phyloP scores from a whole-genome alignment of 345 rosid species.

The Kernera saxatilis region DNA sequence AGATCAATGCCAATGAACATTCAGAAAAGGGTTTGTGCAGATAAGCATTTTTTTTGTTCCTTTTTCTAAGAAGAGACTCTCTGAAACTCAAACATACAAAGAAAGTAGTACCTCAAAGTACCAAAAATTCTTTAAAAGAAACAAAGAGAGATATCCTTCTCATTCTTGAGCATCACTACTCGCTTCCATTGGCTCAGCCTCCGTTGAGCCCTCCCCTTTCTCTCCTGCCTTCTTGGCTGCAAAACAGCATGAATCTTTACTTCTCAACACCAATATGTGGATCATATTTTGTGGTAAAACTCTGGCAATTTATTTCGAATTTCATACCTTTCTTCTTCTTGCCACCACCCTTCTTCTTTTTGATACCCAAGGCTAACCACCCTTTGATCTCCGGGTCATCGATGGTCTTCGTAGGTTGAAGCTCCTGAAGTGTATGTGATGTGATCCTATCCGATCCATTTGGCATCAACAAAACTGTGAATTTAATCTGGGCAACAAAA shows the following conservation, averaged over 20 bases:
- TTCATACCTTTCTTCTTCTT: conserved; percentile 91
- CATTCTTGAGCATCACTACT: conserved; percentile 42
- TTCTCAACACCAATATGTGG: not conserved
- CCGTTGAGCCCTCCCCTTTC: conserved; percentile 49
- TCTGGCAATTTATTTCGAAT: not conserved
- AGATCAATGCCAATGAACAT: conserved; percentile 50
- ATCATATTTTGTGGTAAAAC: not conserved
- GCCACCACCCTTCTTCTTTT: conserved; percentile 96
- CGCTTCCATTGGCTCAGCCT: conserved; percentile 62
- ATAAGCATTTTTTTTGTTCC: not conserved
- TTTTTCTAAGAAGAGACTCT: not conserved
- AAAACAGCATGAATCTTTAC: not conserved
- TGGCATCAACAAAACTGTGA: conserved; percentile 92
- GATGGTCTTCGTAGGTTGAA: conserved; percentile 61
- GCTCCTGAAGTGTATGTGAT: conserved; percentile 69
- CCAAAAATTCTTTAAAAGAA: conserved; percentile 46
- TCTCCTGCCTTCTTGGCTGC: conserved; percentile 77
- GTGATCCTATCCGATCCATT: conserved; percentile 94
- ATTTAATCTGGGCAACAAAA: conserved; percentile 81
- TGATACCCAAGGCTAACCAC: conserved; percentile 88
- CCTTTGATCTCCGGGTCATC: conserved; percentile 96
- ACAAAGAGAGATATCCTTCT: conserved; percentile 26
- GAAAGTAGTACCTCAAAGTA: conserved; percentile 22
- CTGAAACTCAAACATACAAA: conserved; percentile 32
- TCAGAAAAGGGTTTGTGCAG: conserved; percentile 45